A percentile compares a stretch with the other conserved stretches of the same genome.
Conservation (phyloP, 306 rosid species). For the Fragaria nilgerrensis region DNA sequence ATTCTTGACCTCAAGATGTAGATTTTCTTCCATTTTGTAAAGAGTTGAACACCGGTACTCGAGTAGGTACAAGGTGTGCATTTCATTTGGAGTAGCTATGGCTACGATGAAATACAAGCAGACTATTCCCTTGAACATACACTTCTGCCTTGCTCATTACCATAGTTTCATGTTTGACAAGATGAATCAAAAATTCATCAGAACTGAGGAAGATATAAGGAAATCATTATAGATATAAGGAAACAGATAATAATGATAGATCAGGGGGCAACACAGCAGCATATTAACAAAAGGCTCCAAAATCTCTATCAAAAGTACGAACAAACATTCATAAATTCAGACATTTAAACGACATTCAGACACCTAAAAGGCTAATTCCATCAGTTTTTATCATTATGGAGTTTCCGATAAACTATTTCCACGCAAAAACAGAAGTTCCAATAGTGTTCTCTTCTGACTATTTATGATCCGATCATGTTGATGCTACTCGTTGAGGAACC, state of each 20-base stretch:
- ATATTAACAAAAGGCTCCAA: not conserved
- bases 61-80: not conserved
- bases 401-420: slow-evolving; percentile 1
- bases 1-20: not conserved
- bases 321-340: not conserved
- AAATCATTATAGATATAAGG: not conserved
- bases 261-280: not conserved
- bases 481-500: slow-evolving; percentile 8
- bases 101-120: not conserved
- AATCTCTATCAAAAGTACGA: not conserved
- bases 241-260: not conserved
- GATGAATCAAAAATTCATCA: not conserved
- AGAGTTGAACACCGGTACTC: not conserved
- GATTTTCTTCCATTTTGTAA: not conserved
- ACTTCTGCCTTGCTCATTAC: not conserved
- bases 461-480: slow-evolving; percentile 1
- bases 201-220: not conserved
- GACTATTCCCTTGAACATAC: not conserved
- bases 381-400: not conserved
- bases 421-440: not conserved
- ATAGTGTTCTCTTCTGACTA: not conserved
- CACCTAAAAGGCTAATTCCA: not conserved
- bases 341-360: not conserved
- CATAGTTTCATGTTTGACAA: not conserved
- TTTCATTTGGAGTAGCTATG: not conserved